Conservation (phyloP, 768 basidiomycete species). For the Trametes coccinea region DNA sequence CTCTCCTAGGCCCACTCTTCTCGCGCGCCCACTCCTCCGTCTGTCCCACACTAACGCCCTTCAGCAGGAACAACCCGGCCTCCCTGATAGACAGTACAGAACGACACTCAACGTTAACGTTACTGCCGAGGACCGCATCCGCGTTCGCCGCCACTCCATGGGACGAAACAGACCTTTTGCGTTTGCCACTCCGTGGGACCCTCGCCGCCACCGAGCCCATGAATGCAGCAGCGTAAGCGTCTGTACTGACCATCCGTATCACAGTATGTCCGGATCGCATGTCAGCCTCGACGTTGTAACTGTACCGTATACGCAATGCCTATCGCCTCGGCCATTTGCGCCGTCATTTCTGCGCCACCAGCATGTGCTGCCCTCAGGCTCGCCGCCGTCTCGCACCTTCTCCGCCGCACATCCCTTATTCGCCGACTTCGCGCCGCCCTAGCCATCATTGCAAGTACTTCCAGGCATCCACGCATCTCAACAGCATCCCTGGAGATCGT, state of each 20-base stretch:
- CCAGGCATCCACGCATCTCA: not conserved
- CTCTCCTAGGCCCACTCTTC: slow-evolving; percentile 9
- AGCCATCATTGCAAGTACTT: not conserved
- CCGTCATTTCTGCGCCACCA: slow-evolving; percentile 18
- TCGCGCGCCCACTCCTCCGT: slow-evolving; percentile 2
- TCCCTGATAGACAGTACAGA: not conserved
- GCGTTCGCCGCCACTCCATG: not conserved
- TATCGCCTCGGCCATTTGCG: not conserved
- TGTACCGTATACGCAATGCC: too few species aligned
- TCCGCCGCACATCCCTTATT: slow-evolving; percentile 11
- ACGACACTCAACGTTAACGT: too few species aligned
- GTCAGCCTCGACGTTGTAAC: too few species aligned
- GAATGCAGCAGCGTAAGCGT: too few species aligned
- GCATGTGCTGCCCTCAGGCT: slow-evolving; percentile 5
- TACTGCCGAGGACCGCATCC: too few species aligned
- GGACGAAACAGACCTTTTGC: slow-evolving; percentile 12
- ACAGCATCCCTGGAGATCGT: slow-evolving; percentile 5
- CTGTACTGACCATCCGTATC: not conserved
- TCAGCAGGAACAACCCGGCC: not conserved
- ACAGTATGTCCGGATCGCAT: not conserved
- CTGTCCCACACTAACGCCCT: slow-evolving; percentile 8
- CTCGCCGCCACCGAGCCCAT: too few species aligned
- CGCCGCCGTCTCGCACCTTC: not conserved
- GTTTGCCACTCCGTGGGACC: slow-evolving; percentile 8
- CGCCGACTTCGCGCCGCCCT: slow-evolving; percentile 13